Evolutionary conservation across 2,329 filamentous ascomycete species (phyloP).

Genomic region (Colletotrichum sublineola): DNA sequence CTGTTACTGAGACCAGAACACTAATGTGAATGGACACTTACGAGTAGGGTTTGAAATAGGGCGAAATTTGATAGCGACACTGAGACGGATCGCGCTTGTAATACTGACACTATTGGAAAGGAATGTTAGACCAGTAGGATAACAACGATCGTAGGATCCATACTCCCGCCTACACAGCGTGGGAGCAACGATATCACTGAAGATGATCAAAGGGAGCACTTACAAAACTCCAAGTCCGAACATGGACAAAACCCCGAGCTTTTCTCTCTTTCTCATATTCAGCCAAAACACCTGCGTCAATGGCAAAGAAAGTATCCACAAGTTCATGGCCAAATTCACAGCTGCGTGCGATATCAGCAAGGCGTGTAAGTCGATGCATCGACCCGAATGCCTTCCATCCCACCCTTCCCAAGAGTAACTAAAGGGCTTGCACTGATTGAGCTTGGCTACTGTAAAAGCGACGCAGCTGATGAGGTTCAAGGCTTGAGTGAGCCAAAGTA

Average conservation of each 20-base stretch:
- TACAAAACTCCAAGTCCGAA: background rate
- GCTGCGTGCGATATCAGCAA: background rate
- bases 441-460: background rate
- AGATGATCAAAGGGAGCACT: background rate
- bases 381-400: background rate
- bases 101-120: background rate
- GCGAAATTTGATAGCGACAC: background rate
- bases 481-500: background rate
- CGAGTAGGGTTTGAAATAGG: background rate
- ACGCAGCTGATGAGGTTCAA: background rate
- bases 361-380: background rate
- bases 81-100: background rate
- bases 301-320: background rate
- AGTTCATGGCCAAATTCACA: background rate
- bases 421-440: background rate
- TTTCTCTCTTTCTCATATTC: background rate
- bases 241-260: background rate
- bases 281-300: background rate
- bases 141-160: accelerated
- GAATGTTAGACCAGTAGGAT: background rate
- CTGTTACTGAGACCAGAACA: too few relatives aligned
- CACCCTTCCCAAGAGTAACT: background rate
- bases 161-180: background rate
- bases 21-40: background rate
- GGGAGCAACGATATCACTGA: background rate